Evolutionary conservation across 75 land plant genomes (phyloP), one percentile per base, ranked within the genome.

Genomic region (Cryptomeria japonica): DNA sequence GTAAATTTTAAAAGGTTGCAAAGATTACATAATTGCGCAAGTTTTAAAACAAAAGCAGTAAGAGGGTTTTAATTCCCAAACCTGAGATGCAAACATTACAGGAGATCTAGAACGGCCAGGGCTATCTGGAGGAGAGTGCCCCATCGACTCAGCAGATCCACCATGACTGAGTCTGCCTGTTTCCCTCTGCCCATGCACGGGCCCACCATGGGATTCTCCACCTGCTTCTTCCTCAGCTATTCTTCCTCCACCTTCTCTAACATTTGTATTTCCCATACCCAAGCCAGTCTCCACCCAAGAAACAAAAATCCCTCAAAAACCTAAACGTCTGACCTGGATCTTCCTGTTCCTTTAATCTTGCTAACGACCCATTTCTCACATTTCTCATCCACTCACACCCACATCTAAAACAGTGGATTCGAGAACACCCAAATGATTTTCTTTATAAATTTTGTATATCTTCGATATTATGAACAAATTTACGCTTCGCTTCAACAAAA

Each of bases 71-170:
- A 84, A 84, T 47, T 12, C 5, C 25, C 85, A 46, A n/a, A 92
- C 94, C 92, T 94, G 93, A 72, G 95, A 90, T 56, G 89, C 87
- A 87, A 94, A 94, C 92, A 94, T 73, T 88, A 92, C 88, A 36
- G 95, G 93, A 6, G 95, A 94, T 61, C 91, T 73, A 37, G 91
- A 92, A 32, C 87, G 87, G 3, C 92, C 83, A 82, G 93, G 94
- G 89, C 90, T 92, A 15, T 56, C 80, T 8, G 94, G 94, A 53
- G 94, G 91, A 2, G 88, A 78, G n/a, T 85, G 80, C 31, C 84
- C 92, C 91, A 91, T 87, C 28, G 90, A 85, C 36, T 86, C 88
- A 15, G 47, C 28, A 39, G 87, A 86, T 36, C 64, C 86, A 18
- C 19, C 58, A 84, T 47, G 56, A 34, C 34, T 84, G 36, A 51